Evolutionary conservation across 208 protist genomes (phyloP).

Genomic region (Vickermania spadyakhi): DNA sequence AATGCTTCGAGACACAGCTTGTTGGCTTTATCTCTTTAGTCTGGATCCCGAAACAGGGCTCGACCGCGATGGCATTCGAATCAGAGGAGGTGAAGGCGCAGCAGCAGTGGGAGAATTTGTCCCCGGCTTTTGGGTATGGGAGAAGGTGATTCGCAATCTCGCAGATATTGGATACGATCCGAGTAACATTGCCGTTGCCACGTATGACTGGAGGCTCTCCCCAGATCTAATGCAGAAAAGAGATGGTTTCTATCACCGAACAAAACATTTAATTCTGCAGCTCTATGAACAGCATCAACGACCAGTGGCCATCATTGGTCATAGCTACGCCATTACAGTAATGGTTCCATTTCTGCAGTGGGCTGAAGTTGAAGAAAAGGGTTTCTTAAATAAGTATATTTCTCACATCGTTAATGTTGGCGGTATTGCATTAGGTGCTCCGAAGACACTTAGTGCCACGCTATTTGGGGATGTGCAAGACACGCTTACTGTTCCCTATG

Average conservation of each 20-base stretch:
- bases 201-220: conserved; percentile 90
- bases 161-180: conserved; percentile 90
- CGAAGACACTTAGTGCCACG: conserved; percentile 73
- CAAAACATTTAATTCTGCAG: conserved; percentile 57
- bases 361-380: conserved; percentile 53
- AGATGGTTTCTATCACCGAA: conserved; percentile 77
- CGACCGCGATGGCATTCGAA: conserved; percentile 65
- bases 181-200: conserved; percentile 78
- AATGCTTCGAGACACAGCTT: conserved; percentile 58
- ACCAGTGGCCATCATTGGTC: conserved; percentile 69
- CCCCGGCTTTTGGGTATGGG: conserved; percentile 89
- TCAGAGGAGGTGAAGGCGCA: conserved; percentile 79
- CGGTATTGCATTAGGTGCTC: conserved; percentile 60
- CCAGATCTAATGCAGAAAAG: conserved; percentile 52
- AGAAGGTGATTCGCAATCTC: conserved; percentile 86
- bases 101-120: conserved; percentile 85
- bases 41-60: conserved; percentile 53
- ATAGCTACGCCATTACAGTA: conserved; percentile 84
- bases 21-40: conserved; percentile 72
- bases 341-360: conserved; percentile 83
- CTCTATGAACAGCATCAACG: conserved; percentile 64
- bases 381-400: conserved; percentile 81
- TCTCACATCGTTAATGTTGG: conserved; percentile 82
- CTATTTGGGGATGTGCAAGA: conserved; percentile 81
- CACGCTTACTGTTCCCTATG: conserved; percentile 57